Percentiles rank a stretch among this genome's conserved stretches.
These are phyloP conservation scores for Solidago caesia DNA, from an alignment of 129 eudicot genomes.

Conservation along the genomic window DNA sequence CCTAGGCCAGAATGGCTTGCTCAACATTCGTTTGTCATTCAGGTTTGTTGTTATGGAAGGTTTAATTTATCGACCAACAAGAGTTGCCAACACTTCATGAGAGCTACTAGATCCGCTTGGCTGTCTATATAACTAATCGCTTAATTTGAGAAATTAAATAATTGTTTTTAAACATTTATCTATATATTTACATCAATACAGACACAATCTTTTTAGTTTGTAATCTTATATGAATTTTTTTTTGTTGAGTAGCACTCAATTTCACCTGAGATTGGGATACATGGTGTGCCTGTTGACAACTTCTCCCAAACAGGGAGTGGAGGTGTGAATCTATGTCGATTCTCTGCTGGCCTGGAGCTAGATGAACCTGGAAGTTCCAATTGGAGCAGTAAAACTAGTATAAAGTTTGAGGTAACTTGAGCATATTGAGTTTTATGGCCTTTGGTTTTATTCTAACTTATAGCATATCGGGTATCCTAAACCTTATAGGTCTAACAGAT, in stretches of 20 bases:
- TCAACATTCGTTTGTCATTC: constrained; percentile 75
- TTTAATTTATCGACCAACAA: neutral
- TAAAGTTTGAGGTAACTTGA: constrained; percentile 76
- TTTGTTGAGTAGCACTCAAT: constrained; percentile 65
- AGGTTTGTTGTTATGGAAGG: constrained; percentile 45
- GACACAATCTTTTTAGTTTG: constrained; percentile 5
- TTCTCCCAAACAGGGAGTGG: constrained; percentile 83
- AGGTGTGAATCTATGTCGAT: constrained; percentile 81
- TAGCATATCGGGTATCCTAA: neutral
- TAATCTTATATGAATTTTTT: constrained; percentile 16
- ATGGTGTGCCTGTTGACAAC: constrained; percentile 78
- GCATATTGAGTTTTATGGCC: neutral
- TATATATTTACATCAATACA: neutral
- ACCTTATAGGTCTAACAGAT: neutral
- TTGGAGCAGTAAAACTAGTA: constrained; percentile 86
- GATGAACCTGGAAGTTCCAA: constrained; percentile 77
- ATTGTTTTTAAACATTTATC: neutral
- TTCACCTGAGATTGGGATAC: constrained; percentile 88
- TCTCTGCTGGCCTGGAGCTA: constrained; percentile 78
- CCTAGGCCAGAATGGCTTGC: constrained; percentile 91
- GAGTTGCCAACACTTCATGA: neutral
- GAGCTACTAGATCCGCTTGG: neutral
- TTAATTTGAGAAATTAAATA: neutral
- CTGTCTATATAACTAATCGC: neutral
- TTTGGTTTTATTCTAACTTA: neutral